Evolutionary conservation across 2,329 filamentous ascomycete genomes (phyloP), one percentile per base, ranked within the genome.

Genomic region (Epichloe hybrida): DNA sequence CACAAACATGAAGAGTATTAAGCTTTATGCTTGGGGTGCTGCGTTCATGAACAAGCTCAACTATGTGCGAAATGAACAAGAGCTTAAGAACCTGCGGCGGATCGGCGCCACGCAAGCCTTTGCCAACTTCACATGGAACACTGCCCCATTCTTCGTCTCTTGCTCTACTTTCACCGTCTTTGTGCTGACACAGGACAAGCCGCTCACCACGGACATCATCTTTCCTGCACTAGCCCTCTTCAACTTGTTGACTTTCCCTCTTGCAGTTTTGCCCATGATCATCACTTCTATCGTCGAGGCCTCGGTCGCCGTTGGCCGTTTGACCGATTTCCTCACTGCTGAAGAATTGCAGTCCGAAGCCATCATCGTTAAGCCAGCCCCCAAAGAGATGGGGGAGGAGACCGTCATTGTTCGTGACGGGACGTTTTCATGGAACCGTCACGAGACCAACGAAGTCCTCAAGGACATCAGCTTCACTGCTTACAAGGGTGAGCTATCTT

Each of bases 1-100:
- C 62, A 96, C 94, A 74, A 97, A 97, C 70, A 98, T 98, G 87
- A 98, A 98, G 74, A 95, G 89, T 64, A 93, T 98, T 73, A 98
- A 98, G 72, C 79, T 98, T 20, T 98, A 96, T 65, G 93, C 93
- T 34, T 98, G 93, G 93, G 91, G 90, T 35, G 85, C 84, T 34
- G 91, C 93, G 13, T 98, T 98, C 64, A 95, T 96, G 83, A 93
- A 89, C 68, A 95, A 95, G 69, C 80, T 98, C 53, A 97, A 93
- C 69, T 86, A 87, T 65, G 89, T 98, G 54, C 83, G 93, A 68
- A 98, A 98, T 68, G 93, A 98, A 61, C 80, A 88, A 60, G 93
- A 98, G 69, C 74, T 98, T 50, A 93, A 93, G 72, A 98, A 94
- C 27, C 76, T 98, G 51, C 85, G 93, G 55, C 96, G 91, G 69